phyloP scores from a whole-genome alignment of 331 rosid species.

The Telfairia occidentalis region DNA sequence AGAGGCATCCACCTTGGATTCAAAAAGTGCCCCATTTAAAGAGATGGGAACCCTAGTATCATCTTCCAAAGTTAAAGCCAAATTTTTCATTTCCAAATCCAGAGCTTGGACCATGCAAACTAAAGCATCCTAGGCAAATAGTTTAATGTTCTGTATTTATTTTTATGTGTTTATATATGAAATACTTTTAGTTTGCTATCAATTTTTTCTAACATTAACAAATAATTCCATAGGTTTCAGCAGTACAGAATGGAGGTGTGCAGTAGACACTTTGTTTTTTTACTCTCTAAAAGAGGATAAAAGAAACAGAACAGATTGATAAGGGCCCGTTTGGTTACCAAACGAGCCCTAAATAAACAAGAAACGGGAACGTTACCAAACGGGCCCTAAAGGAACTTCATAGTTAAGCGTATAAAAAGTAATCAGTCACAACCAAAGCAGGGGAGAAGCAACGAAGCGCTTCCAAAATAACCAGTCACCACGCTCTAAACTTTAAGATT shows the following conservation, averaged over 20 bases:
- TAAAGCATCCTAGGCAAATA: background rate
- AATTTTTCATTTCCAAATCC: background rate
- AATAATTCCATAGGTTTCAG: background rate
- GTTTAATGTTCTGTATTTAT: background rate
- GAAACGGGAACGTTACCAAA: too few relatives aligned
- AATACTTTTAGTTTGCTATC: background rate
- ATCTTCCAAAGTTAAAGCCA: background rate
- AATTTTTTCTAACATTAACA: background rate
- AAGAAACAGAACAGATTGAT: background rate
- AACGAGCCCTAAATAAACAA: too few relatives aligned
- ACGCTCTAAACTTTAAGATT: background rate
- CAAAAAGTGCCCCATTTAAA: background rate
- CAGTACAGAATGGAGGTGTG: background rate
- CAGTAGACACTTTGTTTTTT: background rate
- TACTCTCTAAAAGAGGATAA: background rate
- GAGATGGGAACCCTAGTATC: background rate
- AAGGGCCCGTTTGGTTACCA: too few relatives aligned
- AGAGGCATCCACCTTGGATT: background rate
- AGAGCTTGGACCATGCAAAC: background rate
- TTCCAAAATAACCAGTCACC: background rate
- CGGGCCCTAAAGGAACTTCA: too few relatives aligned
- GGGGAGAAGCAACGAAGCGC: background rate
- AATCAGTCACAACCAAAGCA: background rate
- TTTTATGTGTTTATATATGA: background rate
- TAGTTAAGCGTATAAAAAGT: background rate